phyloP scores from a whole-genome alignment of 352 stramenopile species.

The Globisporangium camurandrum region DNA sequence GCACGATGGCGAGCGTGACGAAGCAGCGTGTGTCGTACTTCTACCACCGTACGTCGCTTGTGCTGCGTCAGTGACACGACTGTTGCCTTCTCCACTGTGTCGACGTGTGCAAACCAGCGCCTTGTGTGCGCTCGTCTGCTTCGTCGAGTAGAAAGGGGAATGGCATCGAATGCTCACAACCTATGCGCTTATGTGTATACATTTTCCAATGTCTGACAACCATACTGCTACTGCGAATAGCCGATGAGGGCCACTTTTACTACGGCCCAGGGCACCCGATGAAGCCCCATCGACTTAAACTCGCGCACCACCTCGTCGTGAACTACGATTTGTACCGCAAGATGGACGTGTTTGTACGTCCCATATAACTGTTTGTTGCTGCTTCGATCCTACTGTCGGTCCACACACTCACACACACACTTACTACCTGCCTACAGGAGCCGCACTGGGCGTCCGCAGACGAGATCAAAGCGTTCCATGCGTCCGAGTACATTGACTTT shows the following conservation, averaged over 20 bases:
- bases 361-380: background rate
- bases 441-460: slow-evolving; percentile 75
- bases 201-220: background rate
- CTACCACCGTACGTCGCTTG: slow-evolving; percentile 61
- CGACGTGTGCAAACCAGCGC: too few species aligned
- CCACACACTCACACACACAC: too few species aligned
- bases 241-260: slow-evolving; percentile 96
- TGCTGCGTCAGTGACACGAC: too few species aligned
- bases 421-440: slow-evolving; percentile 40
- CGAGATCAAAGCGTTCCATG: slow-evolving; percentile 97
- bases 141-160: too few species aligned
- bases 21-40: slow-evolving; percentile 85
- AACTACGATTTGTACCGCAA: slow-evolving; percentile 98
- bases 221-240: too few species aligned
- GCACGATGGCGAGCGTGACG: slow-evolving; percentile 35
- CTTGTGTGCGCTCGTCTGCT: too few species aligned
- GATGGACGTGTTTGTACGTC: slow-evolving; percentile 96
- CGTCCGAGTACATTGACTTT: slow-evolving; percentile 98
- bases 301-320: slow-evolving; percentile 98
- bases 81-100: too few species aligned
- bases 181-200: background rate
- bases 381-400: background rate
- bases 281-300: slow-evolving; percentile 96
- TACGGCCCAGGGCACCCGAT: slow-evolving; percentile 96
- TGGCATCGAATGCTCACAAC: background rate